Conservation (phyloP, 306 rosid genomes). For the Cercis canadensis region DNA sequence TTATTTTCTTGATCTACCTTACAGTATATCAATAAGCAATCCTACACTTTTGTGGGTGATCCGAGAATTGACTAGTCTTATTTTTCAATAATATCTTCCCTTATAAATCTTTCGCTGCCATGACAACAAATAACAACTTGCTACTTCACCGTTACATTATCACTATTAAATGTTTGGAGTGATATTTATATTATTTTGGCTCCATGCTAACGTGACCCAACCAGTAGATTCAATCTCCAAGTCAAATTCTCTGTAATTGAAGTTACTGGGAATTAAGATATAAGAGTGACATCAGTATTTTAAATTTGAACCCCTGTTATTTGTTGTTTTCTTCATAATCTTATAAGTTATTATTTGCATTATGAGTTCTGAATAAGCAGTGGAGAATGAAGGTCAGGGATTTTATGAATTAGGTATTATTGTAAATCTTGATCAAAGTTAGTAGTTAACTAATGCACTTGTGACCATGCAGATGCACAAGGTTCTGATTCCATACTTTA, state of each 20-base stretch:
- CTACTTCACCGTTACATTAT: no score
- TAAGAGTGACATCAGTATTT: not conserved
- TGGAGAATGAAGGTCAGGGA: slow-evolving; percentile 6
- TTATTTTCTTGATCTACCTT: no score
- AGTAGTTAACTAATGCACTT: slow-evolving; percentile 21
- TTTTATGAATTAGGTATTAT: slow-evolving; percentile 1
- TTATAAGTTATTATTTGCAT: not conserved
- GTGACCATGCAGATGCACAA: slow-evolving; percentile 75
- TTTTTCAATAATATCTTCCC: no score
- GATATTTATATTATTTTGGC: no score
- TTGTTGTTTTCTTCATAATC: not conserved
- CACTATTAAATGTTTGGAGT: no score
- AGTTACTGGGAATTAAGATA: not conserved
- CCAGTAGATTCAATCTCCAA: no score
- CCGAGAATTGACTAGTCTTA: no score
- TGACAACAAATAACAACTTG: no score
- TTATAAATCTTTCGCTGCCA: no score
- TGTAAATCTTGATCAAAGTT: slow-evolving; percentile 9
- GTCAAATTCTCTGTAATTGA: no score
- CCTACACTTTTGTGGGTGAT: not conserved
- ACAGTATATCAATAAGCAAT: not conserved
- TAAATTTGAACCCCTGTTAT: not conserved
- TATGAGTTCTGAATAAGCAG: slow-evolving; percentile 1
- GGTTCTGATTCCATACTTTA: slow-evolving; percentile 78
- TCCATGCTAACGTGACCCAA: no score